Evolutionary conservation across 352 stramenopile genomes (phyloP), one percentile per base, ranked within the genome.

Genomic region (Phytophthora vignae): DNA sequence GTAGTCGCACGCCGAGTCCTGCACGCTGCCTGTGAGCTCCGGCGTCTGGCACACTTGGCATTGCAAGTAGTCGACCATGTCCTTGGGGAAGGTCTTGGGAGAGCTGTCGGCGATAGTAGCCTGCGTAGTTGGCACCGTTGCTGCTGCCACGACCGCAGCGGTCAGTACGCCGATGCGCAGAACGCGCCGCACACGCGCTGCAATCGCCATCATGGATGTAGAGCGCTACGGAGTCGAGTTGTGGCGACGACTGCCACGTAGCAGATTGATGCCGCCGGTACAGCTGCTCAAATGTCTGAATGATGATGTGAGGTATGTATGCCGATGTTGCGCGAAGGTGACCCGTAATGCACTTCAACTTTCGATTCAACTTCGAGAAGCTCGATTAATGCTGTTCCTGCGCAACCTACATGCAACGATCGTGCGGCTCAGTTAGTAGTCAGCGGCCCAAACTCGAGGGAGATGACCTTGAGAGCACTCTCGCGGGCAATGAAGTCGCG

Each of bases 1-100:
- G 73, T 92, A 95, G 76, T 95, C 83, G 73, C 88, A 96, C 8
- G 82, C 88, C 27, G 88, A 95, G 77, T 96, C 90, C 59, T 85
- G 79, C 31, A 96, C 89, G 57, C 84, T 95, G 60, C 90, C 90
- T 21, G 74, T 91, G 46, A 95, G 84, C 64, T 94, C 87, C 21
- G 87, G 88, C 21, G 88, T 95, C 70, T 90, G 77, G 62, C 88
- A 95, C 59, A 95, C 87, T 49, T 92, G 85, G 63, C 86, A 94
- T 69, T 95, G 88, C 27, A 95, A 54, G 54, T 81, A 92, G 50
- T 92, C 87, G 48, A 90, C 78, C 82, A 94, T 91, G 63, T 94
- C 84, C 61, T 83, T 84, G 31, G 82, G 67, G 64, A 92, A 91
- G 21, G 57, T 64, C 14, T 56, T 68, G 14, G 61, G 49, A 0